Base-by-base conservation (phyloP, 2,329 filamentous ascomycete genomes). In the Colletotrichum viniferum region DNA sequence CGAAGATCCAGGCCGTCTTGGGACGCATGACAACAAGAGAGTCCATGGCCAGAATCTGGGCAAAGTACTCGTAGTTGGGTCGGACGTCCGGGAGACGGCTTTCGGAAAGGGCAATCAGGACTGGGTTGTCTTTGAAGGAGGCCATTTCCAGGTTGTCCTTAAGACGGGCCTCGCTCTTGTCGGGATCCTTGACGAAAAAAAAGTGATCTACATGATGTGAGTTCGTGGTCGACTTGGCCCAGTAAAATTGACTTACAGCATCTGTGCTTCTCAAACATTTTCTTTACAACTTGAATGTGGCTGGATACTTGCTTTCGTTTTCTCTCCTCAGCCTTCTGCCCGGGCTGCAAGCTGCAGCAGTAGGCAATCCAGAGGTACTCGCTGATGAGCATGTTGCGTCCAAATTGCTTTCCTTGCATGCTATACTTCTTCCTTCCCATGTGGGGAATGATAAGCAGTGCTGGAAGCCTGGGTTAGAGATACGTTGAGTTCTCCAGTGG, bases 211-310 rank as follows among this genome's bases (percentile, higher is more conserved):
- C 18, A 12, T 3, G 2, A 16, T 34, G 52, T 69, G 64, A 73
- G 76, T 71, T 69, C 77, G 43, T 48, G 32, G 13, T 9, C 2
- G 4, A 30, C 16, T 8, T 28, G 5, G 38, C 7, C 8, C 21
- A 30, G 28, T 4, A 6, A 6, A 9, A 16, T 3, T 12, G 30
- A 86, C 91, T 88, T 85, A 93, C 92, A 93, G 81, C 90, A 91
- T 58, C 90, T 88, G 77, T 93, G 86, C 70, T 90, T 88, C 71
- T 88, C 87, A 77, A 94, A 90, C 81, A 93, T 93, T 67, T 90
- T 90, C 84, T 94, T 94, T 71, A 94, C 85, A 16, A 94, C 92
- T 81, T 94, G 92, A 80, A 94, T 94, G 80, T 94, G 92, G 80
- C 92, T 94, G 4, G 92, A 94, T 7, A 94, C 91, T 79, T 93